Evolutionary conservation across 495 filamentous ascomycete genomes (phyloP), one percentile per base, ranked within the genome.

Genomic region (Parmelia sp.): DNA sequence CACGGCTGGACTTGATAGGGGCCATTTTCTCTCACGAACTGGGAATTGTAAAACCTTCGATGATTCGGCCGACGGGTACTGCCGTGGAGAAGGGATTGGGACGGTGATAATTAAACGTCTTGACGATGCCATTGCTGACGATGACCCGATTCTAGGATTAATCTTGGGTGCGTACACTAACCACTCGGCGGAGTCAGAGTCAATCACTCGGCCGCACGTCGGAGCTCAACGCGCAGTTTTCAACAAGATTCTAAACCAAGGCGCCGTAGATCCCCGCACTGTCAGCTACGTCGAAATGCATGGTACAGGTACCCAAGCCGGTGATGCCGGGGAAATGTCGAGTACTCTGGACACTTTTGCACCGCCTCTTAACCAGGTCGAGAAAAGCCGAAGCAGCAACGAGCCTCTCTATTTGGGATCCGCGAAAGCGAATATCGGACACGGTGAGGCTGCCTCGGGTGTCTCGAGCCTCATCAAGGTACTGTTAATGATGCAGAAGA

Each of bases 381-480:
- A 36, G 35, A 36, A 10, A 36, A 10, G 35, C 4, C 4, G 35
- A 36, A 10, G 5, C 35, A 36, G 10, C 10, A 10, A 36, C 10
- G 5, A 36, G 10, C 5, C 35, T 10, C 35, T 36, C 10, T 36
- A 89, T 66, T 80, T 97, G 0, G 93, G 92, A n/a, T 86, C 92
- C 0, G 86, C 89, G 45, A 97, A 97, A 70, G 83, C 93, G 1
- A 96, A 96, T 64, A 81, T 96, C 35, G 92, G 92, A 3, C 93
- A 97, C 74, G 91, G 87, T 40, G 92, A 96, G 71, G 89, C 91
- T 47, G 91, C 88, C 0, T 95, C 92, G 53, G 92, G 92, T 61
- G 83, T 94, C 39, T 88, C 88, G 1, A 85, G 89, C 3, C 79
- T 97, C 27, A 80, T 90, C 73, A 97, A 97, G 75, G 85, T 93